Percentiles rank a stretch among this genome's conserved stretches.
Conservation (phyloP, 2,329 filamentous ascomycete species). For the Diaporthe sp. region DNA sequence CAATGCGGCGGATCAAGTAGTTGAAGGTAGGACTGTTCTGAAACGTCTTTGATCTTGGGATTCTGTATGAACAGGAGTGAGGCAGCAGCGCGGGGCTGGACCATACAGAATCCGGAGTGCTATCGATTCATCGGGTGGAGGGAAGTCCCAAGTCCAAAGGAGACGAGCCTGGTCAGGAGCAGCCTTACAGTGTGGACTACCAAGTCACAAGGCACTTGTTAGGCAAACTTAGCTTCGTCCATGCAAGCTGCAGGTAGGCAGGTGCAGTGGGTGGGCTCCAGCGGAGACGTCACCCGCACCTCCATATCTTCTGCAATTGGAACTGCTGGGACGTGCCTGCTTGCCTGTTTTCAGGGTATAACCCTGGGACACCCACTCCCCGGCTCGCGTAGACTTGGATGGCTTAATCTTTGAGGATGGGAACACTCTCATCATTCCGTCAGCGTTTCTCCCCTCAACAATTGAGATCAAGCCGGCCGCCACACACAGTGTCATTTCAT, state of each 20-base stretch:
- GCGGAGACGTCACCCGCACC: background rate
- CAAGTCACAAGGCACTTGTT: conserved; percentile 12
- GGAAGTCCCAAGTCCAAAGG: conserved; percentile 19
- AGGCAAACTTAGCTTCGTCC: background rate
- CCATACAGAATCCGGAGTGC: background rate
- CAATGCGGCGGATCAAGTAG: background rate
- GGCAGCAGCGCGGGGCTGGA: conserved; percentile 12
- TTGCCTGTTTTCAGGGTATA: background rate
- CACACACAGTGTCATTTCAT: background rate
- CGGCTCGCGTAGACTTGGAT: too few relatives aligned
- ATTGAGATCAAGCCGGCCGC: too few relatives aligned
- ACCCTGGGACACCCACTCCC: too few relatives aligned
- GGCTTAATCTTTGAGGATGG: background rate
- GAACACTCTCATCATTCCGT: background rate
- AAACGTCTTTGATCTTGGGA: background rate
- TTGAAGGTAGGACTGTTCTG: background rate
- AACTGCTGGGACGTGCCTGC: background rate
- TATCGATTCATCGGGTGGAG: conserved; percentile 5
- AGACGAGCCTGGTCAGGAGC: conserved; percentile 13
- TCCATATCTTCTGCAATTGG: background rate
- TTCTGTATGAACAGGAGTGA: background rate
- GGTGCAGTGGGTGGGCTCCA: conserved; percentile 7
- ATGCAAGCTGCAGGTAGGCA: conserved; percentile 1
- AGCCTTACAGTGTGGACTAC: background rate
- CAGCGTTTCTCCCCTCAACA: background rate